phyloP scores from a whole-genome alignment of 177 flowering plant species.

The Viscum album region DNA sequence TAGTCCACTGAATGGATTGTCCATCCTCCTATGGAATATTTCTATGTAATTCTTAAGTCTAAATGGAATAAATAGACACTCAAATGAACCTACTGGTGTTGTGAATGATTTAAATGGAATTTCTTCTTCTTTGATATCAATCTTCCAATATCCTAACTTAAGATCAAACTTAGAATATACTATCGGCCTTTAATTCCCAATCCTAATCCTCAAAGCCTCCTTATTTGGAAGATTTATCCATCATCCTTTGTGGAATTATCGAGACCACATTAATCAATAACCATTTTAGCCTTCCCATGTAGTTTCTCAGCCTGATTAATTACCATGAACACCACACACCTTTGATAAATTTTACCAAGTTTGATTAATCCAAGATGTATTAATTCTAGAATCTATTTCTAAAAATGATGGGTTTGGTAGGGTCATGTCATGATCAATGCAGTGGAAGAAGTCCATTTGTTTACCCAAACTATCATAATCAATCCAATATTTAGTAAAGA shows the following conservation, averaged over 20 bases:
- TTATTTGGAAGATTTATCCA: not conserved
- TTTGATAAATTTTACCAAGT: not conserved
- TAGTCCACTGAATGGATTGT: not conserved
- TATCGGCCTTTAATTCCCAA: not conserved
- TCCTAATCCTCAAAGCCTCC: not conserved
- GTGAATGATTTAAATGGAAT: not conserved
- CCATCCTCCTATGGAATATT: not conserved
- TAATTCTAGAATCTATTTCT: not conserved
- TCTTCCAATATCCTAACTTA: not conserved
- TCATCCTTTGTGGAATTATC: not conserved
- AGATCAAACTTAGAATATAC: not conserved
- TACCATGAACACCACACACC: not conserved
- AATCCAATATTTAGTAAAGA: too few relatives aligned
- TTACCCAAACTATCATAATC: too few relatives aligned
- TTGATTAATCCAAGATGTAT: not conserved
- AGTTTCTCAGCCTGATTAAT: not conserved
- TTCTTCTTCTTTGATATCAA: not conserved
- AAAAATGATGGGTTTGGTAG: too few relatives aligned
- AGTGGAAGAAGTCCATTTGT: too few relatives aligned
- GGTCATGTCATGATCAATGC: too few relatives aligned
- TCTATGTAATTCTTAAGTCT: not conserved
- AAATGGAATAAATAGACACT: not conserved
- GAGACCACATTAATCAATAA: not conserved
- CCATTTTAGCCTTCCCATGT: not conserved
- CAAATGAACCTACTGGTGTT: not conserved